Evolutionary conservation across 148 eudicot species (phyloP), one percentile per base, ranked within the genome.

Genomic region (Fagopyrum tataricum): DNA sequence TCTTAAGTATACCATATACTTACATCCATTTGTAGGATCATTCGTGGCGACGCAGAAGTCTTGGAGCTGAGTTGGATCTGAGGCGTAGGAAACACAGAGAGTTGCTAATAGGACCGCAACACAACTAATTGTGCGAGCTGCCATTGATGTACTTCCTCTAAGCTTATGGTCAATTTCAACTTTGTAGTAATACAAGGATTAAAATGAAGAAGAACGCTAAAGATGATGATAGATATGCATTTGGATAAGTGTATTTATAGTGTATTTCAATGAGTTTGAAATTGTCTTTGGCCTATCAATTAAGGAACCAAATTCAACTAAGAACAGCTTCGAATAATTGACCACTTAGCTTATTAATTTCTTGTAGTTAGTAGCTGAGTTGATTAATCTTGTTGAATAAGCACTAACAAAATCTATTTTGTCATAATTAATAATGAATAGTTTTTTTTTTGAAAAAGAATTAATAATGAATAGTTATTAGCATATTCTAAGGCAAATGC

Each of bases 31-130:
- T 1, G 5, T 24, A 24, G 14, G 37, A 58, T 58, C 37, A 37
- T 58, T 58, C 4, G 66, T 24, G 24, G 66, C 40, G 12, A 58
- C 66, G 4, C 66, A 58, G 66, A 58, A 58, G 66, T 58, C 66
- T 58, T 58, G 37, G 1, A 31, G 37, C 37, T 31, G 37, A 31
- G 37, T 31, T 31, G 37, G 37, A 31, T 31, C 37, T 31, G 37
- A 31, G 37, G 37, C 37, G 1, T 31, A 31, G 37, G 37, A 31
- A 1, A 31, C 37, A 31, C 37, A 31, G 1, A 31, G 37, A 31
- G 37, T 31, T 31, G 37, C 37, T 1, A 31, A 31, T 31, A 31
- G 37, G 37, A 31, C 2, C 1, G 37, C 37, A 31, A 31, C 37
- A 31, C 37, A 31, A 31, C 2, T 31, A 3, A 31, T 31, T 31